phyloP scores from a whole-genome alignment of 75 land plant genomes.

The Azolla pinnata region DNA sequence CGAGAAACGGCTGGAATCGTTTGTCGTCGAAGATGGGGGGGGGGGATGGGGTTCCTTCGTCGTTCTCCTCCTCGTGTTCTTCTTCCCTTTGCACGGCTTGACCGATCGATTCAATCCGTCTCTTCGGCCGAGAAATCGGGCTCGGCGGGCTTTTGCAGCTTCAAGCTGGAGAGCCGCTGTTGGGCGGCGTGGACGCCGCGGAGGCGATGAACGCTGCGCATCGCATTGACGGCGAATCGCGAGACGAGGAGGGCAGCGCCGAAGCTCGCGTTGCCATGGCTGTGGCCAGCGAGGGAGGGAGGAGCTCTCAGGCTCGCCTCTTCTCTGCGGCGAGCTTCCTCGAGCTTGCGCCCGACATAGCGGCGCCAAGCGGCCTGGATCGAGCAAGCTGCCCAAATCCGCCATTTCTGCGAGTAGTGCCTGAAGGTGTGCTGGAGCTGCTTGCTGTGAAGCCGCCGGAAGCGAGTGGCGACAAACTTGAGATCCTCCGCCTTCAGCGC shows the following conservation, averaged over 20 bases:
- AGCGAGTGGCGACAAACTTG: conserved; percentile 76
- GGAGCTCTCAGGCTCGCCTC: conserved; percentile 18
- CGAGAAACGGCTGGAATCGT: too few species aligned
- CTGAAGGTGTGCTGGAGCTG: conserved; percentile 77
- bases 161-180: conserved; percentile 19
- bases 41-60: too few species aligned
- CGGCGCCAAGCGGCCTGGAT: conserved; percentile 77
- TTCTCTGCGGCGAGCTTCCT: conserved; percentile 33
- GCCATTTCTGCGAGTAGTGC: conserved; percentile 79
- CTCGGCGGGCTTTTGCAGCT: conserved; percentile 50
- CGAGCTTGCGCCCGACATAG: conserved; percentile 30
- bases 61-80: too few species aligned
- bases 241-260: conserved; percentile 55
- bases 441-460: conserved; percentile 70
- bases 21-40: too few species aligned
- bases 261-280: conserved; percentile 21
- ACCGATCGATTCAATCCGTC: conserved; percentile 24
- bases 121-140: conserved; percentile 55
- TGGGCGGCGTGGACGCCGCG: conserved; percentile 2
- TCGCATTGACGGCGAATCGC: conserved; percentile 56
- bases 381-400: conserved; percentile 71
- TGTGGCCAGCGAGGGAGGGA: conserved; percentile 6
- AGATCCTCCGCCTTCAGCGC: conserved; percentile 61
- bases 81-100: too few species aligned
- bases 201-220: conserved; percentile 36